Evolutionary conservation across 2,329 filamentous ascomycete genomes (phyloP), one percentile per base, ranked within the genome.

Genomic region (Alternaria gansuensis): DNA sequence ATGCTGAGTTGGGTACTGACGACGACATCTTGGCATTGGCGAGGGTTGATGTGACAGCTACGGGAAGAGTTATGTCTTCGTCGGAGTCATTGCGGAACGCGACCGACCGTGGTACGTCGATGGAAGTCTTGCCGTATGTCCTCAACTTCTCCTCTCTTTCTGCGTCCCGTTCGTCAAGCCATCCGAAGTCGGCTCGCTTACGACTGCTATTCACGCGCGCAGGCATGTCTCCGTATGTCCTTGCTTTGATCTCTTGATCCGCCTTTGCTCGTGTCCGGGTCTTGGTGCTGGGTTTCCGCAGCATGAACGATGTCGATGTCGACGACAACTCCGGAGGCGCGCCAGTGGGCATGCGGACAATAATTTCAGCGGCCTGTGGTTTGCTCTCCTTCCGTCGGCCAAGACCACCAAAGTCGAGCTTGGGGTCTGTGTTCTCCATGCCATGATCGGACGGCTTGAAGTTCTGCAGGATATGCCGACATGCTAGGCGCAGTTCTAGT

Each of bases 401-500:
- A 40, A 74, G 61, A 17, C 62, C 70, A 26, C 70, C 63, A 63
- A 76, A 76, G 59, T 77, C 76, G 21, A 76, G 67, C 60, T 71
- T 75, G 8, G 73, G 75, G 57, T 80, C 73, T 2, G 71, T 70
- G 57, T 76, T 70, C 28, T 69, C 68, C 62, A 77, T 69, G 60
- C 69, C 73, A 68, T 76, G 70, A 53, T 76, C 76, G 39, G 76
- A 77, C 7, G 75, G 75, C 65, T 78, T 78, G 70, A 75, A 76
- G 68, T 77, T 73, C 41, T 76, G 68, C 53, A 82, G 70, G 53
- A 83, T 77, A 51, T 77, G 76, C 23, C 77, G 76, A 68, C 82
- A 83, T 54, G 81, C 80, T 43, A 73, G 65, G 59, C 80, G 80
- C 50, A 83, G 70, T 60, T 83, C 79, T 28, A 73, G 72, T 58